These are phyloP conservation scores for Dendrocalamus sinicus DNA, from an alignment of 176 grass and related monocot genomes.

Conservation along the genomic window DNA sequence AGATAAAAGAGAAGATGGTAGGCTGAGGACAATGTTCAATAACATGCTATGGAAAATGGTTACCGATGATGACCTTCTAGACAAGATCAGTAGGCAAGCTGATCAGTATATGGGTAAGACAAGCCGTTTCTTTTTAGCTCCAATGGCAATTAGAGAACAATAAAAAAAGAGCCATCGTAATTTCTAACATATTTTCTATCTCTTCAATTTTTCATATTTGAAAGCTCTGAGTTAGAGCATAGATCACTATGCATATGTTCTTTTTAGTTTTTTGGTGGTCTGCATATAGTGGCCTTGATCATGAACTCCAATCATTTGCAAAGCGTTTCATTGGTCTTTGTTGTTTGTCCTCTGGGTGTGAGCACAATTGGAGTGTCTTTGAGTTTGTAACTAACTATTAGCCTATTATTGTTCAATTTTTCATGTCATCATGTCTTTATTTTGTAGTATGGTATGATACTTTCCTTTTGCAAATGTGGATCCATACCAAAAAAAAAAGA, in stretches of 20 bases:
- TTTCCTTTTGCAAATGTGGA: not conserved
- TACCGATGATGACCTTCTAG: no score
- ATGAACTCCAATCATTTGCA: not conserved
- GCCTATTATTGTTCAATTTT: no score
- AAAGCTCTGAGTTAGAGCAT: not conserved
- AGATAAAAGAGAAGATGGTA: no score
- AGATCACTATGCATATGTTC: not conserved
- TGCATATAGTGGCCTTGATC: not conserved
- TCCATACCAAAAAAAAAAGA: not conserved
- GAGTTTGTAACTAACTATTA: not conserved
- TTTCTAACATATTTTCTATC: not conserved
- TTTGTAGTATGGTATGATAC: not conserved
- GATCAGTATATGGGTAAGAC: no score
- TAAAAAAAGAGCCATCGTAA: no score
- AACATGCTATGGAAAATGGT: no score
- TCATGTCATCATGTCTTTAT: no score
- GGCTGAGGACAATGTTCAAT: no score
- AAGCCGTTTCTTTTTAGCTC: no score
- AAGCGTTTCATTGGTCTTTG: not conserved
- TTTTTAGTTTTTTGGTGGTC: not conserved
- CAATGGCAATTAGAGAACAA: no score
- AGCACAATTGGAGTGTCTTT: not conserved
- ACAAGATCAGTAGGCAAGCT: no score
- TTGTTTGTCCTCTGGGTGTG: fast-evolving
- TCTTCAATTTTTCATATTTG: not conserved